phyloP scores from a whole-genome alignment of 768 basidiomycete genomes.

The Crucibulum laeve region DNA sequence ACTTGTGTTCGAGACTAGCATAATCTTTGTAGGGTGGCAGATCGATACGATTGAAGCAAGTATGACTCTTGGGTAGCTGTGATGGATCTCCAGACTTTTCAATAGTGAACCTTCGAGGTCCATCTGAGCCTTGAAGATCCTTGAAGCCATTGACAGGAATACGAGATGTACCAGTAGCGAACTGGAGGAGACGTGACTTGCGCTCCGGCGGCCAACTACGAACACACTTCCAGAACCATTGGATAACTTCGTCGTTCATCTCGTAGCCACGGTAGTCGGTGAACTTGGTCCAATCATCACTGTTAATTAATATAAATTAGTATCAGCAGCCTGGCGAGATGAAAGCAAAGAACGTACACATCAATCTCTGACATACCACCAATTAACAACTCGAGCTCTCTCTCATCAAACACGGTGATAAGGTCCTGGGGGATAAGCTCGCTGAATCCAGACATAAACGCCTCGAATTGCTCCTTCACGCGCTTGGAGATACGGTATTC shows the following conservation, averaged over 20 bases:
- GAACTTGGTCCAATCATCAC: constrained; percentile 98
- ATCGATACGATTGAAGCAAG: constrained; percentile 96
- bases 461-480: constrained; percentile 97
- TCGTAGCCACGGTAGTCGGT: constrained; percentile 98
- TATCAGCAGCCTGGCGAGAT: background rate
- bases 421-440: constrained; percentile 98
- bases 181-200: constrained; percentile 93
- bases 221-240: constrained; percentile 99
- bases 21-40: constrained; percentile 98
- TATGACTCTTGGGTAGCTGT: constrained; percentile 93
- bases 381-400: constrained; percentile 94
- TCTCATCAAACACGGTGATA: constrained; percentile 97
- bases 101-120: constrained; percentile 94
- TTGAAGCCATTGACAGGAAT: constrained; percentile 99
- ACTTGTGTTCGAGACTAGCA: constrained; percentile 88
- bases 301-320: constrained; percentile 18
- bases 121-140: constrained; percentile 96
- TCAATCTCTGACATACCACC: constrained; percentile 99
- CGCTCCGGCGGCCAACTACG: constrained; percentile 97
- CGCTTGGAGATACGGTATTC: constrained; percentile 97
- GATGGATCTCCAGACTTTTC: constrained; percentile 98
- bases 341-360: constrained; percentile 57
- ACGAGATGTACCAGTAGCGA: constrained; percentile 94
- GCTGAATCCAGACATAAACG: constrained; percentile 99
- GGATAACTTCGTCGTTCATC: constrained; percentile 92